These are phyloP conservation scores for Aspergillus sergii DNA, from an alignment of 2,329 filamentous ascomycete species.

Conservation along the genomic window DNA sequence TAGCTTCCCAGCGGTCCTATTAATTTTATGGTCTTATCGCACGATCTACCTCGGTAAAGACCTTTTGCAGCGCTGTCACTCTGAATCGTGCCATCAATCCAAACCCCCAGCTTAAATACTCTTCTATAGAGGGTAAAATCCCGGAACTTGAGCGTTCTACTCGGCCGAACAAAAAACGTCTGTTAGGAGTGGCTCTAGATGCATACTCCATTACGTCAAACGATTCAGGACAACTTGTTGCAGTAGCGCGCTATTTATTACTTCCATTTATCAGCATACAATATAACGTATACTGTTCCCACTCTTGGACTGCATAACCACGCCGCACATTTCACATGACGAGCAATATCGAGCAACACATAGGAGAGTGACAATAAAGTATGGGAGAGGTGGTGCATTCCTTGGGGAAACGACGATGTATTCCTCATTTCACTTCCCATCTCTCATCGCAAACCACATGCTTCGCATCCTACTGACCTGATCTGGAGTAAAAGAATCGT, in stretches of 20 bases:
- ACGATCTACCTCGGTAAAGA: neutral
- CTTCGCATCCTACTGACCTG: slow-evolving; percentile 55
- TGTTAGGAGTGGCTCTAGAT: neutral
- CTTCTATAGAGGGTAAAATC: neutral
- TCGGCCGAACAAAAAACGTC: neutral
- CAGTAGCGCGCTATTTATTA: too few relatives aligned
- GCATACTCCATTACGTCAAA: neutral
- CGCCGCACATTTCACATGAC: neutral
- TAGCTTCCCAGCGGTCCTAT: neutral
- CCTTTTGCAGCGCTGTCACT: neutral
- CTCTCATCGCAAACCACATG: slow-evolving; percentile 52
- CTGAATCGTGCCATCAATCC: neutral
- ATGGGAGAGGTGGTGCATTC: neutral
- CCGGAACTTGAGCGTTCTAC: neutral
- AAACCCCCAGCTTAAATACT: neutral
- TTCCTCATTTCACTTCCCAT: slow-evolving; percentile 31
- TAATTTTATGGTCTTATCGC: too few relatives aligned
- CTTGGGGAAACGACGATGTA: slow-evolving; percentile 5
- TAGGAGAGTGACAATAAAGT: neutral
- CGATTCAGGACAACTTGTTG: neutral
- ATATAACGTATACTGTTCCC: neutral
- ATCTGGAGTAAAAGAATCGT: slow-evolving; percentile 53
- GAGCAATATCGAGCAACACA: neutral
- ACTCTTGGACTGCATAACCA: neutral
- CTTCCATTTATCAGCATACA: neutral